Evolutionary conservation across 2,329 filamentous ascomycete species (phyloP).

Genomic region (Metarhizium robertsii): DNA sequence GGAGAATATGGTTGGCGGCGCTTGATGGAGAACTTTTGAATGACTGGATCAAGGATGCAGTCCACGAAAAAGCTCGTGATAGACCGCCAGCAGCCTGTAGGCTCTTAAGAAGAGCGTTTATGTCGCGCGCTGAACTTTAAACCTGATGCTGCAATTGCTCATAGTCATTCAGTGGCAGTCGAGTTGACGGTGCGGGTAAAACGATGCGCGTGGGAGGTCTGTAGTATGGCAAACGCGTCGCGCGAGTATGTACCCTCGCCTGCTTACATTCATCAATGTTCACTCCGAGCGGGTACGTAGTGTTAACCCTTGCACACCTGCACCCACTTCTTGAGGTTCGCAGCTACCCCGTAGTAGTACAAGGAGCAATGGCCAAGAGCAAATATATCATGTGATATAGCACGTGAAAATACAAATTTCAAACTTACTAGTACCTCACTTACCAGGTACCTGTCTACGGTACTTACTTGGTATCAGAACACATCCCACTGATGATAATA

Average conservation of each 20-base stretch:
- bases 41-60: not conserved
- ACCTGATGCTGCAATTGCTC: not conserved
- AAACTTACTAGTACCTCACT: no score
- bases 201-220: not conserved
- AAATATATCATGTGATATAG: no score
- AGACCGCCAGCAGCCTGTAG: slow-evolving; percentile 1
- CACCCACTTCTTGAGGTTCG: no score
- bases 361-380: no score
- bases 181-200: not conserved
- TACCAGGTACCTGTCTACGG: no score
- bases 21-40: not conserved
- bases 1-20: not conserved
- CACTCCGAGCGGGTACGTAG: no score
- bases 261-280: no score
- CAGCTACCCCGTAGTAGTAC: no score
- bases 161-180: not conserved
- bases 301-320: no score
- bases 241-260: not conserved
- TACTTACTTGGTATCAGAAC: no score
- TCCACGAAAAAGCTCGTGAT: not conserved
- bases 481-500: no score
- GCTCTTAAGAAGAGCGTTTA: not conserved
- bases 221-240: not conserved
- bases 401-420: no score
- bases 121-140: not conserved